Evolutionary conservation across 371 early-diverging fungal species (phyloP).

Genomic region (Massospora cicadina): DNA sequence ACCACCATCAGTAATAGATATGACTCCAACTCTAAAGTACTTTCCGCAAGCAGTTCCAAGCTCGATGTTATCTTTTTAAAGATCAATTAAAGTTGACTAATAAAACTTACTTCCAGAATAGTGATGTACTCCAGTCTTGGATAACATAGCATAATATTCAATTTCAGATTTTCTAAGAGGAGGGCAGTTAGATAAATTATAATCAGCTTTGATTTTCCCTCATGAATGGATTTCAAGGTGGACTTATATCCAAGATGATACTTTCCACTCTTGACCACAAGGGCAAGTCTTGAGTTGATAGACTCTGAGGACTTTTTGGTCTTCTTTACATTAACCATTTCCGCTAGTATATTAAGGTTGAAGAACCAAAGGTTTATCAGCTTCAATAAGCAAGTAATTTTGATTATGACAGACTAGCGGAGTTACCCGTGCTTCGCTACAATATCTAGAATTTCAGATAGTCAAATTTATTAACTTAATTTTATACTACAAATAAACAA

Average conservation of each 20-base stretch:
- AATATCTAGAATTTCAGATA: too few species aligned
- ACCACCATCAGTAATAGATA: conserved; percentile 96
- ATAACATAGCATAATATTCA: conserved; percentile 99
- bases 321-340: conserved; percentile 39
- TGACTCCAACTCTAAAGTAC: conserved; percentile 92
- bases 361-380: too few species aligned
- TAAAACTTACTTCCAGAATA: conserved; percentile 66
- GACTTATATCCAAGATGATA: conserved; percentile 94
- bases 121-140: conserved; percentile 98
- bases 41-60: conserved; percentile 99
- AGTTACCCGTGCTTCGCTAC: too few species aligned
- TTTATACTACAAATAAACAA: too few species aligned
- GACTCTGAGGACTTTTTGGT: conserved; percentile 66
- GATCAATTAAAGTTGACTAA: conserved; percentile 10
- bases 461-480: too few species aligned
- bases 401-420: too few species aligned
- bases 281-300: conserved; percentile 94
- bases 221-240: conserved; percentile 89
- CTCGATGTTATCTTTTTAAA: conserved; percentile 79
- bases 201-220: conserved; percentile 84
- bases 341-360: conserved; percentile 3
- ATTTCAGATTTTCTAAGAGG: conserved; percentile 98
- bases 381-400: too few species aligned
- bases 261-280: conserved; percentile 98
- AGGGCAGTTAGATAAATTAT: conserved; percentile 97